Conservation (phyloP, 371 early-diverging fungal genomes). For the Syncephalis plumigaleata region DNA sequence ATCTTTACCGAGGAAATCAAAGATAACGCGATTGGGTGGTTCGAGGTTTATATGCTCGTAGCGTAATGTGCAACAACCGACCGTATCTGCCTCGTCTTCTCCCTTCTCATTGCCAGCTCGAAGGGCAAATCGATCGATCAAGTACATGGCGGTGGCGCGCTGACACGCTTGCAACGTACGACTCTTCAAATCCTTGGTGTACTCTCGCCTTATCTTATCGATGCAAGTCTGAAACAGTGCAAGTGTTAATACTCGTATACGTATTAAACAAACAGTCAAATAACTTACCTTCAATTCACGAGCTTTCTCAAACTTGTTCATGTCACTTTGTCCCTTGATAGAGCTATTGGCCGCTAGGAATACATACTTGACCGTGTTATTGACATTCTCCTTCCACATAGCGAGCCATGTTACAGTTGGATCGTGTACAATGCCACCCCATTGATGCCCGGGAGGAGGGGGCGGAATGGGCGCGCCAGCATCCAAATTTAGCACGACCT, state of each 20-base stretch:
- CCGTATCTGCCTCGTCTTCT: constrained; percentile 95
- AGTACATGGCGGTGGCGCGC: constrained; percentile 85
- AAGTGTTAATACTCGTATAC: neutral
- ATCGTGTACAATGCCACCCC: constrained; percentile 79
- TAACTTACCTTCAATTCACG: constrained; percentile 59
- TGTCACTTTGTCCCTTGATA: constrained; percentile 89
- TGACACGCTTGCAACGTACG: constrained; percentile 66
- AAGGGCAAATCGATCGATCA: constrained; percentile 88
- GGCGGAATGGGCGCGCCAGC: constrained; percentile 57
- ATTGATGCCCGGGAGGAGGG: constrained; percentile 76
- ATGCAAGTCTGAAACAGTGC: constrained; percentile 33
- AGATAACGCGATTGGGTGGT: constrained; percentile 53
- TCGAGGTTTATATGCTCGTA: constrained; percentile 79
- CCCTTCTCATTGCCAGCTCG: constrained; percentile 98
- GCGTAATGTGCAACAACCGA: constrained; percentile 93
- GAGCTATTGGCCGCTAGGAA: constrained; percentile 81
- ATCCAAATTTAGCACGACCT: constrained; percentile 85
- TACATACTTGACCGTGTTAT: constrained; percentile 80
- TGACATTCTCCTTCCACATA: constrained; percentile 94
- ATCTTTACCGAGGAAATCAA: constrained; percentile 97
- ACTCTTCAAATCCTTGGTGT: constrained; percentile 58
- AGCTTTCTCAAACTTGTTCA: constrained; percentile 93
- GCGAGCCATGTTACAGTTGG: constrained; percentile 93
- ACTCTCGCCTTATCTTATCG: constrained; percentile 52
- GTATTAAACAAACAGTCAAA: too few relatives aligned